Evolutionary conservation across 768 basidiomycete genomes (phyloP), one percentile per base, ranked within the genome.

Genomic region (Ramaria sp.): DNA sequence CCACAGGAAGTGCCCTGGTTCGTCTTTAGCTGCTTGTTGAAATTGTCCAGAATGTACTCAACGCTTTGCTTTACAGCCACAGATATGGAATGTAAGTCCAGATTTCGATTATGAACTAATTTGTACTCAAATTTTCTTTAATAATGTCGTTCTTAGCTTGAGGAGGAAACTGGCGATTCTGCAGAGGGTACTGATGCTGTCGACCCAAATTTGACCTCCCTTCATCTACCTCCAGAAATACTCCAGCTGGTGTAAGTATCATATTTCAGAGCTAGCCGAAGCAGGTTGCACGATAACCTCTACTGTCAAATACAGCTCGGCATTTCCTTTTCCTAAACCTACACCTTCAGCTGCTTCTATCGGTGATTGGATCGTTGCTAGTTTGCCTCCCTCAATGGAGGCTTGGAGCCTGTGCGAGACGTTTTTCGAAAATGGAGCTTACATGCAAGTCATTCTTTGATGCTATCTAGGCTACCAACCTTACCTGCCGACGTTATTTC

Each of bases 341-440:
- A 48, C 47, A 6, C 7, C 30, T 13, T 22, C 45, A 11, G 46
- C 55, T 20, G 5, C 37, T 33, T 15, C n/a, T 10, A 41, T 57
- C 46, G 45, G 24, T 15, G 24, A 57, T 50, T 57, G 46, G 46
- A 57, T 57, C 24, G 33, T 57, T 47, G 27, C 31, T 7, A 49
- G 31, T 50, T 20, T 57, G 22, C 55, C 55, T n/a, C 30, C 55
- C 31, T 38, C 34, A 5, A 11, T n/a, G 24, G 55, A 57, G 30
- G 55, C 55, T 22, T 57, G 45, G 43, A 50, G 45, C 33, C 55
- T 57, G 11, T 57, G 45, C 24, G 55, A 57, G 13, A 57, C 46
- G 10, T 57, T 57, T n/a, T 57, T 48, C 33, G 46, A 57, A 27
- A 49, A 57, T 22, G 55, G 55, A 10, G 55, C 27, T 30, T 57